phyloP scores from a whole-genome alignment of 202 grass and related monocot species.

The Bolboschoenoplectus hybrid region DNA sequence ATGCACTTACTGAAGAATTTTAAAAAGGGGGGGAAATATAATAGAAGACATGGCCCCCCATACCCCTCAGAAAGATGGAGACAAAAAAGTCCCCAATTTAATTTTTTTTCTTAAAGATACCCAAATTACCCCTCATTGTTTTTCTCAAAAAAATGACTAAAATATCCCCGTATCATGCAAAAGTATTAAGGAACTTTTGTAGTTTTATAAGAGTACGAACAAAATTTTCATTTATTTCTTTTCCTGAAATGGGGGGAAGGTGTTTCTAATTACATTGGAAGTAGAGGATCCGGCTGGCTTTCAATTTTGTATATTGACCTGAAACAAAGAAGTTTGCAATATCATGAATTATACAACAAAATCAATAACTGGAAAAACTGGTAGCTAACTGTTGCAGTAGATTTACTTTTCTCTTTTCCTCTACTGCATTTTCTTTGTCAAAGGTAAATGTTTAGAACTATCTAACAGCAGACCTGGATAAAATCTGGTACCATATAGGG shows the following conservation, averaged over 20 bases:
- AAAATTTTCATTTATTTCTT: not conserved
- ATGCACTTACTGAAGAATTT: too few relatives aligned
- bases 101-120: not conserved
- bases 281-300: conserved; percentile 72
- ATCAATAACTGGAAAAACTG: not conserved
- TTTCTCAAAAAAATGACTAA: not conserved
- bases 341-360: conserved; percentile 3
- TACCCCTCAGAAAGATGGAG: not conserved
- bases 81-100: not conserved
- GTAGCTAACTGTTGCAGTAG: not conserved
- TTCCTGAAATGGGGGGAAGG: conserved; percentile 13
- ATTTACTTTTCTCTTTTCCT: not conserved
- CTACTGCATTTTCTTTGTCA: not conserved
- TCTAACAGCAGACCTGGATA: not conserved
- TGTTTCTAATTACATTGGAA: conserved; percentile 64
- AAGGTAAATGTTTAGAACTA: not conserved
- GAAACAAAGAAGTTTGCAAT: conserved; percentile 9
- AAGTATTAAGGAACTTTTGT: not conserved
- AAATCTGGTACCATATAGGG: not conserved
- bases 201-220: not conserved
- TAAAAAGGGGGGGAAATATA: not conserved
- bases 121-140: not conserved
- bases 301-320: conserved; percentile 65
- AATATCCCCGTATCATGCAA: not conserved
- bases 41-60: too few relatives aligned